phyloP scores from a whole-genome alignment of 805 yeast genomes.

The Wickerhamomyces silvicola region DNA sequence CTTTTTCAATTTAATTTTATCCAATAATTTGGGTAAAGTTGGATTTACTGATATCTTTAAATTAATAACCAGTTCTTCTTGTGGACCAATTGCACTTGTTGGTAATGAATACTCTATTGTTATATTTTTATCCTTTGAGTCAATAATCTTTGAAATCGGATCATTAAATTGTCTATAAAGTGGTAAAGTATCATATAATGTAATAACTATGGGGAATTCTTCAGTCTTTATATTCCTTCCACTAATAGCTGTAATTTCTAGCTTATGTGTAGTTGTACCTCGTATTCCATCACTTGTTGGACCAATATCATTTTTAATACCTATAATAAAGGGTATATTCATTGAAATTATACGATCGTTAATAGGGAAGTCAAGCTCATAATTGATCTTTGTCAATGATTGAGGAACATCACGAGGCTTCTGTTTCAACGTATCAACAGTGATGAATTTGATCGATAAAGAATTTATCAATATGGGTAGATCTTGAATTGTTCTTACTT shows the following conservation, averaged over 20 bases:
- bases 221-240: slow-evolving; percentile 8
- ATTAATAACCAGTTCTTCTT: slow-evolving; percentile 38
- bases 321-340: slow-evolving; percentile 54
- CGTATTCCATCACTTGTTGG: slow-evolving; percentile 44
- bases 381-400: slow-evolving; percentile 24
- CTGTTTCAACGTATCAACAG: slow-evolving; percentile 42
- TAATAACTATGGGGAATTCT: slow-evolving; percentile 47
- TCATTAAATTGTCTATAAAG: slow-evolving; percentile 49
- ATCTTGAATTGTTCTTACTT: slow-evolving; percentile 46
- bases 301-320: slow-evolving; percentile 45
- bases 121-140: slow-evolving; percentile 43
- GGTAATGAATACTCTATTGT: slow-evolving; percentile 41
- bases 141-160: slow-evolving; percentile 36
- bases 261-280: slow-evolving; percentile 39
- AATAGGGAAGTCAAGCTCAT: slow-evolving; percentile 29
- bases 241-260: slow-evolving; percentile 28
- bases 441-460: slow-evolving; percentile 41
- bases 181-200: slow-evolving; percentile 52
- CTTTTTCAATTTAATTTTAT: slow-evolving; percentile 34
- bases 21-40: slow-evolving; percentile 6
- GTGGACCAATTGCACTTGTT: slow-evolving; percentile 51
- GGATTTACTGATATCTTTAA: slow-evolving; percentile 32
- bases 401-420: slow-evolving; percentile 30
- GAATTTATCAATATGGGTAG: slow-evolving; percentile 40
- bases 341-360: slow-evolving; percentile 41